These are phyloP conservation scores for Skeletonema grethae DNA, from an alignment of 108 stramenopile genomes.

Conservation along the genomic window DNA sequence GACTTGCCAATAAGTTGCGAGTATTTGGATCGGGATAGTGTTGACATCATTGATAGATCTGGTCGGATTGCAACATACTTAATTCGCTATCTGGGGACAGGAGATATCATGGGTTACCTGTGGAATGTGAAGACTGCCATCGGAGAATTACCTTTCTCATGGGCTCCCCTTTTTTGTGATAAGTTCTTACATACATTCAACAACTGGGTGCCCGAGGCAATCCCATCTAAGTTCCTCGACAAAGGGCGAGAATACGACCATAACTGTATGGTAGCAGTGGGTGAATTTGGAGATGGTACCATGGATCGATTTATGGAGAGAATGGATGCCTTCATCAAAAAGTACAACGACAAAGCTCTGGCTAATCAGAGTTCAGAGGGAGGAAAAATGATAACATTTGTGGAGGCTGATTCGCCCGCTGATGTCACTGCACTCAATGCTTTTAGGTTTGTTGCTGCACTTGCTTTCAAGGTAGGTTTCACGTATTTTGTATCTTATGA, in stretches of 20 bases:
- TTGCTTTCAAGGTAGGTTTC: conserved; percentile 37
- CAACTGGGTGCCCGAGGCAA: conserved; percentile 55
- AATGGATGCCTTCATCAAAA: conserved; percentile 59
- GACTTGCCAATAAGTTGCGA: conserved; percentile 81
- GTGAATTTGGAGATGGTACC: conserved; percentile 78
- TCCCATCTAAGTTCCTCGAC: conserved; percentile 57
- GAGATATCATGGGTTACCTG: conserved; percentile 59
- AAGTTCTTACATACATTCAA: conserved; percentile 64
- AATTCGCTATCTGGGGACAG: conserved; percentile 66
- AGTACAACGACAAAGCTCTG: conserved; percentile 51
- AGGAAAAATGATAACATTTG: conserved; percentile 30
- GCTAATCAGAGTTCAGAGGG: conserved; percentile 31
- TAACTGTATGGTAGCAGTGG: conserved; percentile 69
- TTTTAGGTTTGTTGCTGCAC: conserved; percentile 85
- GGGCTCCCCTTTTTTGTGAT: conserved; percentile 63
- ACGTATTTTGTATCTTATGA: background rate
- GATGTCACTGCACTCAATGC: conserved; percentile 63
- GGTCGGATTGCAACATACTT: conserved; percentile 69
- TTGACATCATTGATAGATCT: conserved; percentile 80
- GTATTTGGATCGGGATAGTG: conserved; percentile 84
- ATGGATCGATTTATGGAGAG: conserved; percentile 69
- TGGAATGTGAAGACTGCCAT: conserved; percentile 74
- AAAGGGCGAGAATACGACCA: conserved; percentile 66
- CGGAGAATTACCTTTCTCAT: conserved; percentile 62
- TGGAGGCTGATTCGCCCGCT: conserved; percentile 29